Conservation (phyloP, 1,284 basidiomycete species). For the Naganishia liquefaciens region DNA sequence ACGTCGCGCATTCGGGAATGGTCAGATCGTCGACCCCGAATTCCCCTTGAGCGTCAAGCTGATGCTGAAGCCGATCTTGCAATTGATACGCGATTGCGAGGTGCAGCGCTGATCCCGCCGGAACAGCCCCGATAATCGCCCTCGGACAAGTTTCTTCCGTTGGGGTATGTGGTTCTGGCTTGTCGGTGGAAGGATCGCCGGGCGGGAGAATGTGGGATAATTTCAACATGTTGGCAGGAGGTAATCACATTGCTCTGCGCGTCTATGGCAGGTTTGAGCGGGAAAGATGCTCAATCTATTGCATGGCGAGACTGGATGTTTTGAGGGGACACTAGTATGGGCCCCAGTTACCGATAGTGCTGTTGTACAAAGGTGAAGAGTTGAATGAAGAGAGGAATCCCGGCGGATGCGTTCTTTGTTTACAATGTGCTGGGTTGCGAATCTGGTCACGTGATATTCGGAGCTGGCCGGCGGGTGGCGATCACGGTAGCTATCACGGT, state of each 20-base stretch:
- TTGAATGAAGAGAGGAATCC: no score
- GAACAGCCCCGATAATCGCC: conserved; percentile 7
- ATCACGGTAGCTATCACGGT: no score
- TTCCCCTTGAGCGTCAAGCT: neutral
- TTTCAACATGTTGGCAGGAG: neutral
- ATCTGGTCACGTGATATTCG: no score
- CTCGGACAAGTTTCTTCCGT: conserved; percentile 2
- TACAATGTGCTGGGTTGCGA: no score
- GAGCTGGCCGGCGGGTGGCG: no score
- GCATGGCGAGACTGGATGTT: no score
- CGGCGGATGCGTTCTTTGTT: no score
- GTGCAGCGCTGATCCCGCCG: conserved; percentile 2
- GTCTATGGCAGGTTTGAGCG: no score
- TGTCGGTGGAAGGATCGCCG: neutral
- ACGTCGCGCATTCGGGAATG: neutral
- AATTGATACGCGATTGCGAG: conserved; percentile 14
- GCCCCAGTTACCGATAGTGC: no score
- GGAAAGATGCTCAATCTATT: no score
- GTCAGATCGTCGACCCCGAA: conserved; percentile 13
- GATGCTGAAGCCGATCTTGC: neutral
- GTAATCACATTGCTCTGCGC: neutral
- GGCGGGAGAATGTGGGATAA: conserved; percentile 10
- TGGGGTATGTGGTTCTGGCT: neutral
- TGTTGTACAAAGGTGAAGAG: no score
- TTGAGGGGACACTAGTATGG: no score